phyloP scores from a whole-genome alignment of 192 early-diverging fungal genomes.

The Phlyctochytrium arcticum region DNA sequence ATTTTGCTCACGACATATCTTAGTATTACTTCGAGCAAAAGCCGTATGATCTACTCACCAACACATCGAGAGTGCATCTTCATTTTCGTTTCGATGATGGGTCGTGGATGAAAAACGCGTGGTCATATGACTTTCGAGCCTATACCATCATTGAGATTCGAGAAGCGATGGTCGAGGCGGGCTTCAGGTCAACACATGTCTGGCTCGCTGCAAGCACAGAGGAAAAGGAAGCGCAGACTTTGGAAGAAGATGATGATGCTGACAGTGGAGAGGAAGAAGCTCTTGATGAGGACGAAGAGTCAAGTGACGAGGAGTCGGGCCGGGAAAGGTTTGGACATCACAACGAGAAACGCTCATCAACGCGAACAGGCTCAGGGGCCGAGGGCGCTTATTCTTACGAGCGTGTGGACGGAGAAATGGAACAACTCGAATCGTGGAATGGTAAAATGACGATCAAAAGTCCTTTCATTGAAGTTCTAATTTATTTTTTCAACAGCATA shows the following conservation, averaged over 20 bases:
- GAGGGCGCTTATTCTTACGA: slow-evolving; percentile 9
- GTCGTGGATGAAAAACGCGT: slow-evolving; percentile 37
- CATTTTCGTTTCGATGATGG: slow-evolving; percentile 42
- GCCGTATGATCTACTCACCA: slow-evolving; percentile 29
- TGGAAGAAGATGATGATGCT: slow-evolving; percentile 8
- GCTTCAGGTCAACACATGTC: slow-evolving; percentile 34
- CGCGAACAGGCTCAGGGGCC: neutral
- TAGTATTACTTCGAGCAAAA: slow-evolving; percentile 41
- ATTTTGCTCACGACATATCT: slow-evolving; percentile 1
- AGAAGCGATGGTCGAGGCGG: slow-evolving; percentile 51
- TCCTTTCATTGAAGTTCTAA: no score
- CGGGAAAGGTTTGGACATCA: neutral
- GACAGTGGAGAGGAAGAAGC: slow-evolving; percentile 2
- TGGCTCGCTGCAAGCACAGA: slow-evolving; percentile 30
- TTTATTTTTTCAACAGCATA: slow-evolving; percentile 2
- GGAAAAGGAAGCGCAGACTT: neutral
- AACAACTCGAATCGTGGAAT: slow-evolving; percentile 8
- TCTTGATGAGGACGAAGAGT: neutral
- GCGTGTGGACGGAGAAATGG: neutral
- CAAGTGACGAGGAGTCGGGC: neutral
- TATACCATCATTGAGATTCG: slow-evolving; percentile 41
- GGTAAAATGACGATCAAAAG: neutral
- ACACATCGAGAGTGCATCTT: slow-evolving; percentile 28
- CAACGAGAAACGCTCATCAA: neutral
- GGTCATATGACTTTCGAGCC: slow-evolving; percentile 36